Evolutionary conservation across 805 yeast genomes (phyloP), one percentile per base, ranked within the genome.

Genomic region (Suhomyces sp.): DNA sequence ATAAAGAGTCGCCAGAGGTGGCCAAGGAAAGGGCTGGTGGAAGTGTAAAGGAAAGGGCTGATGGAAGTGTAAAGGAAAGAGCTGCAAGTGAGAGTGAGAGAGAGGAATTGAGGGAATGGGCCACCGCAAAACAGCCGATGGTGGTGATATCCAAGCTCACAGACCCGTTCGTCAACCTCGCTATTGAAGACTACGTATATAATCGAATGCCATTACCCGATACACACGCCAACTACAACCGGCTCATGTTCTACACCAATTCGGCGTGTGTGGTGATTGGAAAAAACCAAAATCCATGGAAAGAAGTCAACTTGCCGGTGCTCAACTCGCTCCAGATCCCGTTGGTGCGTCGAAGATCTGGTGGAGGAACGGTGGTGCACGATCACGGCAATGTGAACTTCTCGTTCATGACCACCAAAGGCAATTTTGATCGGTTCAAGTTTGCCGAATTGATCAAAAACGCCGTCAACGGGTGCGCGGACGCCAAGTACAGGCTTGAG

Each of bases 311-410:
- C 60, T 52, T 94, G 2, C 77, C 82, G 0, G 62, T 82, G 12
- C 70, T 88, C 5, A 70, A 77, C 4, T 58, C 73, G 0, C 66
- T 80, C 3, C 72, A 73, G 2, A 77, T 89, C 24, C 93, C 96
- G 0, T 63, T 92, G 6, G 65, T 94, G 5, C 75, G 99, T 59
- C 75, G 99, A 52, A 73, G 80, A 47, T 86, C 94, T 7, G 99
- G 99, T 0, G 99, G 99, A 1, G 99, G 99, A 0, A 84, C 97
- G 0, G 99, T 94, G 0, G 96, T 91, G 9, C 99, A 94, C 66
- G 99, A 93, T 68, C 58, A 77, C 5, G 97, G 97, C 0, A 94
- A 94, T 62, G 84, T 86, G 17, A 94, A 94, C 64, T 94, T 86
- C 68, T 86, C 96, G 4, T 90, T 82, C 61, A 84, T 93, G 74